Evolutionary conservation across 495 filamentous ascomycete species (phyloP).

Genomic region (Tetracladium setigerum): DNA sequence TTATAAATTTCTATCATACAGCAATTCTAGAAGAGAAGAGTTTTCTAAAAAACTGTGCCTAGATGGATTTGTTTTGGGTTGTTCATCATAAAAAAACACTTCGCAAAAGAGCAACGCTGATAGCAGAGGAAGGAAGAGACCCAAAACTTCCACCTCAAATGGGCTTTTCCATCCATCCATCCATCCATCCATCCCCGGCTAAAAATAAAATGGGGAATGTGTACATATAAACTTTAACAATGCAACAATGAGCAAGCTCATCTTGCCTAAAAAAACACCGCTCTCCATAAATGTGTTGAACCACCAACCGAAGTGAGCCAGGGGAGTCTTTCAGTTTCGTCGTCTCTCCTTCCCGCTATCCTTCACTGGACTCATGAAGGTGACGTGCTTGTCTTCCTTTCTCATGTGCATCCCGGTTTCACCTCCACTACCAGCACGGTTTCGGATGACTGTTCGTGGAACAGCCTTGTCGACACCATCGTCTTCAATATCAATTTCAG

Average conservation of each 20-base stretch:
- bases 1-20: no score
- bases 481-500: slow-evolving; percentile 45
- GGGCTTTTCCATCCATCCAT: background rate
- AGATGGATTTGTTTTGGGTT: no score
- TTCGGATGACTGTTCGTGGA: slow-evolving; percentile 19
- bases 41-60: no score
- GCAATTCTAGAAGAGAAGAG: no score
- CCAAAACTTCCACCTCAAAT: no score
- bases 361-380: slow-evolving; percentile 38
- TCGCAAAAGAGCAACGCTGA: no score
- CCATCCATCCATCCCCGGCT: background rate
- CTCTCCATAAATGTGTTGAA: background rate
- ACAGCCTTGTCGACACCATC: slow-evolving; percentile 25
- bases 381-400: slow-evolving; percentile 40
- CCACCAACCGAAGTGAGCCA: background rate
- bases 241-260: no score
- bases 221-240: background rate
- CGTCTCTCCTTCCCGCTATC: slow-evolving; percentile 17
- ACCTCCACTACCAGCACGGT: slow-evolving; percentile 23
- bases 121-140: no score
- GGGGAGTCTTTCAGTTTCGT: background rate
- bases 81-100: no score
- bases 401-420: slow-evolving; percentile 23
- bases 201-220: background rate
- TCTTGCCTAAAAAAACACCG: background rate